Percentiles rank a stretch among this genome's conserved stretches.
Conservation (phyloP, 2,329 filamentous ascomycete genomes). For the Aspergillus thermomutatus region DNA sequence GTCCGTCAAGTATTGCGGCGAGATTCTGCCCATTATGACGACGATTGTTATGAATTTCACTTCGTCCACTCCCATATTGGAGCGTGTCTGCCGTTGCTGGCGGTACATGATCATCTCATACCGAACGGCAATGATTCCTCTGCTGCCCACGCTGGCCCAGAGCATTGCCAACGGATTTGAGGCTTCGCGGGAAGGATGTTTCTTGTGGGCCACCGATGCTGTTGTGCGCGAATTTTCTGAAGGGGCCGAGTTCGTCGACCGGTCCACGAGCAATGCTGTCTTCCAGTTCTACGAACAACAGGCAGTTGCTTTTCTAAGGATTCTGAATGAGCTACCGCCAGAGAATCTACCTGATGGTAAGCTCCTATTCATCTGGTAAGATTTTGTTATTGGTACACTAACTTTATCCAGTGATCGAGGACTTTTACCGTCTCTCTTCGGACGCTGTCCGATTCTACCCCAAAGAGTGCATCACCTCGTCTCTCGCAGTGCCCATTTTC, state of each 20-base stretch:
- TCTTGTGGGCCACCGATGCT: conserved; percentile 96
- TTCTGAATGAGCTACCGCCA: conserved; percentile 78
- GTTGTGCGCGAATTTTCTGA: conserved; percentile 95
- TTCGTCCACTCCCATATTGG: conserved; percentile 80
- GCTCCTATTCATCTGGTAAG: conserved; percentile 15
- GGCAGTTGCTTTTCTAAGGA: conserved; percentile 81
- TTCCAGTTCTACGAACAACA: conserved; percentile 95
- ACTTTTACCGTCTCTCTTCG: conserved; percentile 90
- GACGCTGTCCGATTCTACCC: conserved; percentile 94
- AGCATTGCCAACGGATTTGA: conserved; percentile 84
- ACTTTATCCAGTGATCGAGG: conserved; percentile 68
- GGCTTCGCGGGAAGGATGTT: conserved; percentile 85
- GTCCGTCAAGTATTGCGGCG: conserved; percentile 92
- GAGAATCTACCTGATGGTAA: conserved; percentile 69
- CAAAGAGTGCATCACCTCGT: conserved; percentile 73
- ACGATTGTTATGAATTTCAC: conserved; percentile 87
- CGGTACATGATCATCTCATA: conserved; percentile 96
- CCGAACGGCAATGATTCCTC: conserved; percentile 78
- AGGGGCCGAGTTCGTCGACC: conserved; percentile 78
- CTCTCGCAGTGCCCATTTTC: conserved; percentile 77
- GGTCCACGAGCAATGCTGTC: conserved; percentile 78
- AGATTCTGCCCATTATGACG: conserved; percentile 83
- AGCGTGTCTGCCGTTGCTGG: conserved; percentile 93
- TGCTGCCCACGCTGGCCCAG: conserved; percentile 81
- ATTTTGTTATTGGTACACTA: conserved; percentile 3